phyloP scores from a whole-genome alignment of 225 moss, liverwort and hornwort species.

The Sphagnum tenellum region DNA sequence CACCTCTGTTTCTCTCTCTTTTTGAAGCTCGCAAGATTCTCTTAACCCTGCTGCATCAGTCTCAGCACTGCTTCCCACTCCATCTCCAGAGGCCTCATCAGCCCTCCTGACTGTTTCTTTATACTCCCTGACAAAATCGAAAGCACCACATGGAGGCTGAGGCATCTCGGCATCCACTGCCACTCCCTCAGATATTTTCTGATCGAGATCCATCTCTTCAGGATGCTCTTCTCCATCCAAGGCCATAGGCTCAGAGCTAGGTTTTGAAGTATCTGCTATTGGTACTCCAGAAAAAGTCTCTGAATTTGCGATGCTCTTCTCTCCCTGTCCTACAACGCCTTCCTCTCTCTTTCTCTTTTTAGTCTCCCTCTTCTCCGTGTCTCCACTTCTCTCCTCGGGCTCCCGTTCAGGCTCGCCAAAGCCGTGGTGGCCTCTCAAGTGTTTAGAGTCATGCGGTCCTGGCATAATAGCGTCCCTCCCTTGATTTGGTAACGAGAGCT shows the following conservation, averaged over 20 bases:
- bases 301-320: constrained; percentile 29
- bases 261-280: constrained; percentile 2
- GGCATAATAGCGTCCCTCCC: too few species aligned
- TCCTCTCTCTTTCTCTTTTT: constrained; percentile 79
- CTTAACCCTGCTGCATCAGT: constrained; percentile 12
- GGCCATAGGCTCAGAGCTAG: constrained; percentile 22
- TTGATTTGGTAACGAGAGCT: too few species aligned
- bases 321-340: constrained; percentile 20
- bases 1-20: too few species aligned
- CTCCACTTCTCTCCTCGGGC: constrained; percentile 13
- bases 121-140: constrained; percentile 8
- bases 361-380: constrained; percentile 40
- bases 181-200: constrained; percentile 12
- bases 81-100: not conserved
- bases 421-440: not conserved
- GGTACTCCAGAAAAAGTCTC: constrained; percentile 20
- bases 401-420: constrained; percentile 13
- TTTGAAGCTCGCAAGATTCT: not conserved
- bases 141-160: not conserved
- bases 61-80: constrained; percentile 21
- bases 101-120: constrained; percentile 20
- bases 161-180: constrained; percentile 7
- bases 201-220: constrained; percentile 58
- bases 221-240: constrained; percentile 31
- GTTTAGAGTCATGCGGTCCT: constrained; percentile 9